Conservation (phyloP, 306 rosid genomes). For the Medicago arabica region DNA sequence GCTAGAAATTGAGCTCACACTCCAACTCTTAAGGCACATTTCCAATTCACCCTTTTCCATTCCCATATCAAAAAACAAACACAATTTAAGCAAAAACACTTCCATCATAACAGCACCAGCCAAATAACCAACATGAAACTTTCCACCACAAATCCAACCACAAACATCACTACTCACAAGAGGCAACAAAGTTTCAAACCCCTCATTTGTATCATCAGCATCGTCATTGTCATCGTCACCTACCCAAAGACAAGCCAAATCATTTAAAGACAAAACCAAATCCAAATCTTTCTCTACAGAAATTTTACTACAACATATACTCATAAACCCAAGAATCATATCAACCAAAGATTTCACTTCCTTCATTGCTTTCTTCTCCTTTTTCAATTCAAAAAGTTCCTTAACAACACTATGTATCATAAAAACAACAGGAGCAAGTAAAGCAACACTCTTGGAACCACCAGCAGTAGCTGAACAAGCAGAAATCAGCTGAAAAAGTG, state of each 20-base stretch:
- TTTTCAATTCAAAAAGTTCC: slow-evolving; percentile 52
- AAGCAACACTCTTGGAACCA: slow-evolving; percentile 61
- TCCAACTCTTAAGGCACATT: slow-evolving; percentile 63
- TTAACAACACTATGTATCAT: slow-evolving; percentile 46
- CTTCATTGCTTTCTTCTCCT: slow-evolving; percentile 67
- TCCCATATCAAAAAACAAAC: slow-evolving; percentile 47
- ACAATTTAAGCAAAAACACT: slow-evolving; percentile 62
- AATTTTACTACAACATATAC: slow-evolving; percentile 49
- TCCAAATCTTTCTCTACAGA: slow-evolving; percentile 43
- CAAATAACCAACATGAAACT: slow-evolving; percentile 57
- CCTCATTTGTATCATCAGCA: slow-evolving; percentile 40
- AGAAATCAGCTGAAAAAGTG: slow-evolving; percentile 59
- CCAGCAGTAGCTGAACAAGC: slow-evolving; percentile 57
- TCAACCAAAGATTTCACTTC: slow-evolving; percentile 65
- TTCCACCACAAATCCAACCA: slow-evolving; percentile 49
- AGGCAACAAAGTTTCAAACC: slow-evolving; percentile 61
- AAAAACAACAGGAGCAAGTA: slow-evolving; percentile 67
- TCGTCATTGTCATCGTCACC: background rate
- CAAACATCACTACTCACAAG: slow-evolving; percentile 59
- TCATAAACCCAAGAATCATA: slow-evolving; percentile 61
- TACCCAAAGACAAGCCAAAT: slow-evolving; percentile 61
- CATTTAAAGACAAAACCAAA: slow-evolving; percentile 48
- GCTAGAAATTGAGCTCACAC: slow-evolving; percentile 68
- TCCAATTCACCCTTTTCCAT: slow-evolving; percentile 56
- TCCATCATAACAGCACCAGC: slow-evolving; percentile 69